Base-by-base conservation (phyloP, 2,329 filamentous ascomycete genomes). In the Ascochyta fabae region DNA sequence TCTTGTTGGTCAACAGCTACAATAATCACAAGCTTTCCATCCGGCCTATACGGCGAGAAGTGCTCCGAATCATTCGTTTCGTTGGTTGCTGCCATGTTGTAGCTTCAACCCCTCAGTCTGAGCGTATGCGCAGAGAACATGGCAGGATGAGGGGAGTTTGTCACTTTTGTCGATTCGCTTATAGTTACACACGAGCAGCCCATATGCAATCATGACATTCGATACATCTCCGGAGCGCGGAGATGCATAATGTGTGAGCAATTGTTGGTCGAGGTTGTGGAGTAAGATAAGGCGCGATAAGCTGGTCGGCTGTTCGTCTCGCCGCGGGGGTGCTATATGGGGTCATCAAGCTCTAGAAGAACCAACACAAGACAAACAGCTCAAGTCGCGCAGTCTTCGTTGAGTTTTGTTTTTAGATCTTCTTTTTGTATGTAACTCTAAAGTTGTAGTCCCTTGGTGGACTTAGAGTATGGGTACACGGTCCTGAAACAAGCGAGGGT, bases 11-110 rank as follows among this genome's bases (percentile, higher is more conserved):
- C 39, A n/a, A 26, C 19, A 41, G 23, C 10, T 35, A 26, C 24
- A 12, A n/a, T 4, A 75, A 79, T 57, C 60, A 82, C 81, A 42
- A 86, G 76, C 69, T 86, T 86, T 35, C 84, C 84, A 72, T 86
- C 84, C 4, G 79, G 52, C 53, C 84, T 75, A 67, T 86, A 86
- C 1, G 84, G 84, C 23, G 82, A 85, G 66, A 85, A 85, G 51
- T 83, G 79, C 59, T 80, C 76, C 1, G 78, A 78, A 29, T 77
- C 73, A 68, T 64, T 59, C 12, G 54, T 57, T 24, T 38, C 56
- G 31, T 51, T 55, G 1, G 23, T 27, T 26, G 58, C 56, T 6
- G 53, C 49, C 51, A 63, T 61, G 1, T 23, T 45, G 29, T 31
- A 31, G 29, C 29, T 31, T 31, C 27, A 13, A 31, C 29, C 29